phyloP scores from a whole-genome alignment of 2,329 filamentous ascomycete genomes.

The Nigrospora osmanthi region DNA sequence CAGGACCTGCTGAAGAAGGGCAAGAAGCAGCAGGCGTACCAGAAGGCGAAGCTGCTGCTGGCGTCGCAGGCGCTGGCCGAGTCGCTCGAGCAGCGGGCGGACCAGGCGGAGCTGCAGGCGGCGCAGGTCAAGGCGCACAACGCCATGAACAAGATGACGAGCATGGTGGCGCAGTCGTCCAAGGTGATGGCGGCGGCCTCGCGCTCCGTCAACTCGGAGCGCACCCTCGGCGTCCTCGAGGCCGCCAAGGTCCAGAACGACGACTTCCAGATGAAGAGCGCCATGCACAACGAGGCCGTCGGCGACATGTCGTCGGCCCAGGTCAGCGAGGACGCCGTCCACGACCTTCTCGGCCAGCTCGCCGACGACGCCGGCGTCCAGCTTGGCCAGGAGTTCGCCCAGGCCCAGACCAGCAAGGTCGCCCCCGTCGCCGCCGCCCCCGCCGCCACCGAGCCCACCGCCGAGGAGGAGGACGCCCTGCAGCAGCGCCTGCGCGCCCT shows the following conservation, averaged over 20 bases:
- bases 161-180: constrained; percentile 54
- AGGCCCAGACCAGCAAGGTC: constrained; percentile 45
- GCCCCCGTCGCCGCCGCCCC: constrained; percentile 39
- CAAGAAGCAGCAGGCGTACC: constrained; percentile 55
- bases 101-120: constrained; percentile 53
- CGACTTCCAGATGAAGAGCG: constrained; percentile 56
- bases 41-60: constrained; percentile 55
- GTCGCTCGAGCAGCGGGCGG: constrained; percentile 58
- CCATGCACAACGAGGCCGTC: constrained; percentile 82
- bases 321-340: constrained; percentile 76
- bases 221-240: constrained; percentile 53
- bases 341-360: constrained; percentile 75
- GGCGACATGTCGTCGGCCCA: constrained; percentile 66
- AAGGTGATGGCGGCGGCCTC: constrained; percentile 51
- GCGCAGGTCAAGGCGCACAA: constrained; percentile 59
- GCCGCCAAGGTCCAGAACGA: constrained; percentile 56
- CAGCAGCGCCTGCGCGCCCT: constrained; percentile 51
- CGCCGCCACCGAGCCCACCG: constrained; percentile 56
- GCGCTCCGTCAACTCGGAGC: constrained; percentile 51
- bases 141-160: constrained; percentile 57
- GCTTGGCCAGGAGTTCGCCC: constrained; percentile 64
- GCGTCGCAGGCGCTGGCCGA: constrained; percentile 54
- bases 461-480: constrained; percentile 72
- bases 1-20: constrained; percentile 55
- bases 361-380: constrained; percentile 85